Conservation (phyloP, 805 yeast genomes). For the Metahyphopichia silvanorum region DNA sequence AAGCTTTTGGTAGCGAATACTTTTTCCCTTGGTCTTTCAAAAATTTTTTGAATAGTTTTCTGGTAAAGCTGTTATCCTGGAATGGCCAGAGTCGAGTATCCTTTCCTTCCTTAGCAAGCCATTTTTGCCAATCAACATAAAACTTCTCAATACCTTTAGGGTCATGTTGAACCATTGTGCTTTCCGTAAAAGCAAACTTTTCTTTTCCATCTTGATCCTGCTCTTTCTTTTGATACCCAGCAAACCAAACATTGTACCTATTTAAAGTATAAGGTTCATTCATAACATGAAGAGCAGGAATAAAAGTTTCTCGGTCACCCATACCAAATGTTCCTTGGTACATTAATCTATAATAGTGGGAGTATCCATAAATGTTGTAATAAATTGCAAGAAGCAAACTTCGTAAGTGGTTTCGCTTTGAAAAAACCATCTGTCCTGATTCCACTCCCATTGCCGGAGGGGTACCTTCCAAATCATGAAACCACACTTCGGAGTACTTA, state of each 20-base stretch:
- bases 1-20: slow-evolving; percentile 18
- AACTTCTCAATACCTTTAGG: slow-evolving; percentile 19
- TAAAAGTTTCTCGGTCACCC: slow-evolving; percentile 37
- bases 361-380: slow-evolving; percentile 30
- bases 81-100: slow-evolving; percentile 31
- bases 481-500: slow-evolving; percentile 14
- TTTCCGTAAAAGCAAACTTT: slow-evolving; percentile 14
- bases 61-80: slow-evolving; percentile 24
- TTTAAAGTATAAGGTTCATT: slow-evolving; percentile 30
- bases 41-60: slow-evolving; percentile 18
- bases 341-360: slow-evolving; percentile 24
- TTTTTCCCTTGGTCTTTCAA: slow-evolving; percentile 3
- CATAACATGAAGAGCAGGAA: slow-evolving; percentile 35
- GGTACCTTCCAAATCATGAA: slow-evolving; percentile 31
- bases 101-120: slow-evolving; percentile 15
- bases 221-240: slow-evolving; percentile 6
- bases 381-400: slow-evolving; percentile 28
- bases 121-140: slow-evolving; percentile 21
- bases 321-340: slow-evolving; percentile 34
- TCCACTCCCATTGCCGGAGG: slow-evolving; percentile 28
- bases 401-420: slow-evolving; percentile 29
- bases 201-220: slow-evolving; percentile 7
- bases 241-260: slow-evolving; percentile 11
- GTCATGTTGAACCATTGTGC: slow-evolving; percentile 30
- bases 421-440: slow-evolving; percentile 34